Evolutionary conservation across 257 asterid genomes (phyloP), one percentile per base, ranked within the genome.

Genomic region (Jacaranda copaia): DNA sequence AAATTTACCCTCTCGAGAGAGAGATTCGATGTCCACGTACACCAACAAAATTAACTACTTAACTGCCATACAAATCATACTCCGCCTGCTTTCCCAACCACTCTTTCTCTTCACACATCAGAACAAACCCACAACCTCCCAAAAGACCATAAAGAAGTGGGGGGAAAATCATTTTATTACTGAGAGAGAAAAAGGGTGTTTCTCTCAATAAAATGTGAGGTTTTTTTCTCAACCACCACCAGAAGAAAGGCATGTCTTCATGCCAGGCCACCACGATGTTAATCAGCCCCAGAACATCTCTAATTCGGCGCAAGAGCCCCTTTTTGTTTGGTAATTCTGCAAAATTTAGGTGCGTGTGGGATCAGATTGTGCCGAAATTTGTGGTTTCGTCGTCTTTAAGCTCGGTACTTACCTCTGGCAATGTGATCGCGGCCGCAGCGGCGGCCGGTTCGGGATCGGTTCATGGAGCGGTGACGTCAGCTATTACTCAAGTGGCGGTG

Each of bases 391-490:
- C 96, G 25, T 90, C 97, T 43, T 42, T 93, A 9, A 77, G 88
- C 77, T 82, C 97, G 10, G 86, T 88, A 13, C 84, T 91, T 43
- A 77, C 87, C 48, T 88, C 97, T 82, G 97, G 90, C 67, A 92
- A 92, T 87, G 77, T 83, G 70, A 89, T 92, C 71, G 94, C 94
- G 19, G 95, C 91, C 0, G 89, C 96, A 8, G 97, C 98, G 5
- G 94, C 96, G 3, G 92, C 85, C 1, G 89, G 95, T n/a, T 83
- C 96, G 3, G 84, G 90, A 68, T 59, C 92, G 6, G 90, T 90
- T 77, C 99, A 94, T 66, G 98, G 96, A 40, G 97, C 98, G 16
- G 97, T 94, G 18, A 62, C 96, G 32, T 94, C 99, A 6, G 98
- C 99, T 45, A 91, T 94, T 49, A 87, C 98, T 12, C 99, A 94